Evolutionary conservation across 805 yeast genomes (phyloP).

Genomic region (Candida methanosorbosa): DNA sequence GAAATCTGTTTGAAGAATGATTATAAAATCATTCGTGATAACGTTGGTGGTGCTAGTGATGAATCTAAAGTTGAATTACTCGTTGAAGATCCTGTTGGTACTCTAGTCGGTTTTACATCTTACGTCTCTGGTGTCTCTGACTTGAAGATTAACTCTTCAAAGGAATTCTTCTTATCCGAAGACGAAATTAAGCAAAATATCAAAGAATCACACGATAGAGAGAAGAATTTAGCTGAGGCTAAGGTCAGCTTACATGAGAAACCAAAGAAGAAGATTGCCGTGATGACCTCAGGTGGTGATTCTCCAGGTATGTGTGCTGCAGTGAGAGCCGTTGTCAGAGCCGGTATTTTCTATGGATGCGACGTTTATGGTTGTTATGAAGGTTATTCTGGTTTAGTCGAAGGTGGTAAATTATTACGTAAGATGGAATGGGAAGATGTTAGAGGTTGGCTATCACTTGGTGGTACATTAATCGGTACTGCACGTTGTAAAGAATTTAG

Average conservation of each 20-base stretch:
- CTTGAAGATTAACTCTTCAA: slow-evolving; percentile 22
- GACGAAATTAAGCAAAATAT: not conserved
- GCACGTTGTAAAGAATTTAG: slow-evolving; percentile 64
- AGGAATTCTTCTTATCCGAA: slow-evolving; percentile 19
- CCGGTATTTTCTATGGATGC: slow-evolving; percentile 58
- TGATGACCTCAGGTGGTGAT: slow-evolving; percentile 79
- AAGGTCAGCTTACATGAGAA: not conserved
- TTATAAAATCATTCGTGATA: slow-evolving; percentile 10
- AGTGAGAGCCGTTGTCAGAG: slow-evolving; percentile 63
- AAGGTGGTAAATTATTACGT: slow-evolving; percentile 52
- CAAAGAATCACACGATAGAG: not conserved
- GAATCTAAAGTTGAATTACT: slow-evolving; percentile 18
- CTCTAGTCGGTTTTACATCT: slow-evolving; percentile 45
- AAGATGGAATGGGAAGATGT: slow-evolving; percentile 70
- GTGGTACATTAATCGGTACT: slow-evolving; percentile 76
- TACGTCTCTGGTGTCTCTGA: slow-evolving; percentile 29
- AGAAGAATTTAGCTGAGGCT: no score
- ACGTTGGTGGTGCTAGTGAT: slow-evolving; percentile 3
- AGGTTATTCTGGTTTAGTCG: slow-evolving; percentile 67
- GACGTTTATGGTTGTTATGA: slow-evolving; percentile 62
- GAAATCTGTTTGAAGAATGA: slow-evolving; percentile 12
- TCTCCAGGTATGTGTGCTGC: slow-evolving; percentile 79
- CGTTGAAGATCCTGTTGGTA: slow-evolving; percentile 60
- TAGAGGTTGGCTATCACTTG: slow-evolving; percentile 58
- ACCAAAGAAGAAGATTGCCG: slow-evolving; percentile 43